Conservation (phyloP, 2,329 filamentous ascomycete species). For the Aspergillus tamarii region DNA sequence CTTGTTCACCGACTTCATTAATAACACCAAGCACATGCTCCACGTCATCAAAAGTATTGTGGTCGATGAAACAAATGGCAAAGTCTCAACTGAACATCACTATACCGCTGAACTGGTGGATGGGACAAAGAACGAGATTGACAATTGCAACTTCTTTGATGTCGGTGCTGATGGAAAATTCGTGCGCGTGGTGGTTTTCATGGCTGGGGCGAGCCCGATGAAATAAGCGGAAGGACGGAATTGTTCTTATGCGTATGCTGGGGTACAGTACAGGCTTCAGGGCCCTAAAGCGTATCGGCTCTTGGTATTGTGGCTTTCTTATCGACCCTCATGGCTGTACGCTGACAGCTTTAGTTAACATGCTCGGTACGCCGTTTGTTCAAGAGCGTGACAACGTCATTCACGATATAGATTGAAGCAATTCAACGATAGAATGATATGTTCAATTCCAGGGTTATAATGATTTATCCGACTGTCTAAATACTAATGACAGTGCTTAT, state of each 20-base stretch:
- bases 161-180: slow-evolving; percentile 6
- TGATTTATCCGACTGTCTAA: too few relatives aligned
- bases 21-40: not conserved
- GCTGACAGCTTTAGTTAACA: too few relatives aligned
- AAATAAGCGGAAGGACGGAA: not conserved
- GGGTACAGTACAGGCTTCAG: too few relatives aligned
- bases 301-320: not conserved
- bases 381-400: too few relatives aligned
- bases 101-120: slow-evolving; percentile 4
- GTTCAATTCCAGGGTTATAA: too few relatives aligned
- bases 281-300: not conserved
- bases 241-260: too few relatives aligned
- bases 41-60: slow-evolving; percentile 8
- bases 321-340: too few relatives aligned
- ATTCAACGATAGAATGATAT: too few relatives aligned
- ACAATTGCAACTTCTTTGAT: slow-evolving; percentile 17
- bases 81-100: slow-evolving; percentile 9
- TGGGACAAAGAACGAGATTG: slow-evolving; percentile 3
- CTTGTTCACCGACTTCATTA: not conserved
- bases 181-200: slow-evolving; percentile 8
- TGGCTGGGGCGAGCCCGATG: slow-evolving; percentile 12
- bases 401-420: too few relatives aligned
- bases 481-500: too few relatives aligned
- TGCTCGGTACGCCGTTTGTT: too few relatives aligned
- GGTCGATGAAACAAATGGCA: slow-evolving; percentile 8